Conservation (phyloP, 169 alveolate species). For the Plasmodium gonderi region DNA sequence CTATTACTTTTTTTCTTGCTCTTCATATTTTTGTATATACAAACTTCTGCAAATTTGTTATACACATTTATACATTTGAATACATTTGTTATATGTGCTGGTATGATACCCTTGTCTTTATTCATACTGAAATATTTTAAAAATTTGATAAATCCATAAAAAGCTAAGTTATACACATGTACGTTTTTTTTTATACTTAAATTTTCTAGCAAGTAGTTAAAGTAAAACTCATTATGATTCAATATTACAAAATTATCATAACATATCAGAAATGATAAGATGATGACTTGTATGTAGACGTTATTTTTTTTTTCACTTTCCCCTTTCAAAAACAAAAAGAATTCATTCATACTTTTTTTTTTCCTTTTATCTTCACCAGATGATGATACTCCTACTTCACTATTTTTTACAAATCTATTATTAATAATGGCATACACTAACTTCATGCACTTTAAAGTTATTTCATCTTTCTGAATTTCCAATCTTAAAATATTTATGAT, state of each 20-base stretch:
- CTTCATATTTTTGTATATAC: slow-evolving; percentile 70
- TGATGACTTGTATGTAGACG: slow-evolving; percentile 59
- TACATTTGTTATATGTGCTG: not conserved
- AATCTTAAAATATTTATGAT: slow-evolving; percentile 49
- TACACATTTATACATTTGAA: slow-evolving; percentile 18
- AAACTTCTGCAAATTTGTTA: slow-evolving; percentile 40
- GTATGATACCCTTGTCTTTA: not conserved
- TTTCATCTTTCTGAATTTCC: slow-evolving; percentile 67
- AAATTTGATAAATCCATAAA: slow-evolving; percentile 63
- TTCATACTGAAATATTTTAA: not conserved
- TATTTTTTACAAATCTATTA: slow-evolving; percentile 46
- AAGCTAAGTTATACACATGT: slow-evolving; percentile 62
- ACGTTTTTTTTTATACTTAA: slow-evolving; percentile 63
- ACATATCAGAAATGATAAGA: slow-evolving; percentile 50
- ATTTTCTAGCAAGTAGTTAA: slow-evolving; percentile 55
- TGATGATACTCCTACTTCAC: not conserved
- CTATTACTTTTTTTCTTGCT: slow-evolving; percentile 67
- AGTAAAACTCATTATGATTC: slow-evolving; percentile 37
- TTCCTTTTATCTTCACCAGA: slow-evolving; percentile 22
- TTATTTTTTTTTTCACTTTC: slow-evolving; percentile 68
- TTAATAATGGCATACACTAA: slow-evolving; percentile 57
- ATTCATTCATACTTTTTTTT: not conserved
- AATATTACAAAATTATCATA: slow-evolving; percentile 38
- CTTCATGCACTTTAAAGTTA: slow-evolving; percentile 70
- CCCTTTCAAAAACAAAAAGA: slow-evolving; percentile 27